Evolutionary conservation across 805 yeast species (phyloP), one percentile per base, ranked within the genome.

Genomic region (Wickerhamiella kurtzmanii): DNA sequence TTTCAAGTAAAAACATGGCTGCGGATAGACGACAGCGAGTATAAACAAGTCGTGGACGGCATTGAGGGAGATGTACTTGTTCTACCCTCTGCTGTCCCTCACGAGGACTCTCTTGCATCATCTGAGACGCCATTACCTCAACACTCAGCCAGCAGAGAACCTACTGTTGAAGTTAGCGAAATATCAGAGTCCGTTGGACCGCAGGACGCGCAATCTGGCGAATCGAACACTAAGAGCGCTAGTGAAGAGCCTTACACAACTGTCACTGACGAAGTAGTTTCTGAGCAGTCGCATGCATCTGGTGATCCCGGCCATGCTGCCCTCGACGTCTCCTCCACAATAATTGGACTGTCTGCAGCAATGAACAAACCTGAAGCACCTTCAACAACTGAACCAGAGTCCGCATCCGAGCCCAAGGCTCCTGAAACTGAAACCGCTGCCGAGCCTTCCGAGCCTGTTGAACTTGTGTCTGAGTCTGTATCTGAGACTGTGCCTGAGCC

Each of bases 41-140:
- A 53, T 48, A 47, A 17, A 15, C 56, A 61, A 0, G 44, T 56
- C 1, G 56, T 54, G 22, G 72, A 67, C 45, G 66, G 68, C 13
- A 69, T 64, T 18, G 67, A 60, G 6, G 61, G 58, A 20, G 81
- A 77, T 54, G 56, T 65, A 9, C 57, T 77, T 18, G 72, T 74
- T 47, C 61, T 78, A 42, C 59, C 19, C 13, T 18, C 38, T 5
- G 19, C 38, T 25, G 32, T 25, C 9, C 32, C 32, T 11, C 32
- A 11, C 11, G 32, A 25, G 32, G 32, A 25, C 32, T 25, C 32
- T 11, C 32, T 25, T 25, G 32, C 32, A 6, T 25, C 32, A 11
- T 25, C 32, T 37, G 19, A 35, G n/a, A 3, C 61, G n/a, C 47
- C 56, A 55, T 59, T 49, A 64, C 68, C 59, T 57, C 22, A 4